phyloP scores from a whole-genome alignment of 352 stramenopile species.

The Peronospora belbahrii region DNA sequence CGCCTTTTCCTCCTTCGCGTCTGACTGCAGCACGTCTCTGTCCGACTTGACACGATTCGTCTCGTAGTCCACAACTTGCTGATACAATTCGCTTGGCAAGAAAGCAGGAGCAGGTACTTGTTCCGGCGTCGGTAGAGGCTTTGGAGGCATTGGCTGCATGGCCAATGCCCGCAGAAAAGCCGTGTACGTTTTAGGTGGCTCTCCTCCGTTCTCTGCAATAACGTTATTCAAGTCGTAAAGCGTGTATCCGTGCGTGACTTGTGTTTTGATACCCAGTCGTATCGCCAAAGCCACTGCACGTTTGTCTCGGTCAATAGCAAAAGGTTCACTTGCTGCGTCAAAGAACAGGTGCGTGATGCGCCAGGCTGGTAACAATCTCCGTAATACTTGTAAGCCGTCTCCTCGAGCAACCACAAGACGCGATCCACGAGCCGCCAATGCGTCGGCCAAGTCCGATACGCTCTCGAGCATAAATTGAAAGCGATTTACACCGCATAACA shows the following conservation, averaged over 20 bases:
- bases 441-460: slow-evolving; percentile 72
- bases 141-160: slow-evolving; percentile 35
- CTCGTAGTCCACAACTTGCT: slow-evolving; percentile 53
- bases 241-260: slow-evolving; percentile 51
- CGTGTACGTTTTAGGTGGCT: slow-evolving; percentile 66
- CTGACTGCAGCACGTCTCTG: not conserved
- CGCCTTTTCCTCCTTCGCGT: not conserved
- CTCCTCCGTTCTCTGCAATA: slow-evolving; percentile 40
- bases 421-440: slow-evolving; percentile 50
- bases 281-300: slow-evolving; percentile 43
- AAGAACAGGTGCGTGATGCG: slow-evolving; percentile 87
- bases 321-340: slow-evolving; percentile 88
- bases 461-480: slow-evolving; percentile 92
- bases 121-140: slow-evolving; percentile 36
- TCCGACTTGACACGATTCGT: slow-evolving; percentile 8
- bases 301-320: slow-evolving; percentile 73
- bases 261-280: slow-evolving; percentile 51
- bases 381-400: slow-evolving; percentile 69
- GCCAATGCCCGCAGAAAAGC: slow-evolving; percentile 48
- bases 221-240: slow-evolving; percentile 63
- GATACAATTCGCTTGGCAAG: slow-evolving; percentile 45
- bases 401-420: slow-evolving; percentile 70
- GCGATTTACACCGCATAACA: slow-evolving; percentile 66
- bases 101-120: slow-evolving; percentile 29
- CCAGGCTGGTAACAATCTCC: slow-evolving; percentile 73